Conservation (phyloP, 176 grass and related monocot genomes). For the Oryza brachyantha region DNA sequence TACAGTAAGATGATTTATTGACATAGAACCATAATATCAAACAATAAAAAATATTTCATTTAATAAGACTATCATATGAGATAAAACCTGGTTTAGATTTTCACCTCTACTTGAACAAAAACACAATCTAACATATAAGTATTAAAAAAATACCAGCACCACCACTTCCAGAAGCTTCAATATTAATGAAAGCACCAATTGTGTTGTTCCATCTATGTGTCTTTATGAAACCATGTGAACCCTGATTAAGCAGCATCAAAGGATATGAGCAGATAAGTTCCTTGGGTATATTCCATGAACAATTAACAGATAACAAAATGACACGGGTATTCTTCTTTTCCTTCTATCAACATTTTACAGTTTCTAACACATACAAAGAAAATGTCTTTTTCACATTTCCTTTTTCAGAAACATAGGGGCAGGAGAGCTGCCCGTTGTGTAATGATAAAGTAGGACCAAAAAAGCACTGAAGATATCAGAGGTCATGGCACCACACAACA, state of each 20-base stretch:
- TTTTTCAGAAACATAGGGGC: neutral
- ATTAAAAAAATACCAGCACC: conserved; percentile 67
- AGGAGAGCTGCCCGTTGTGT: neutral
- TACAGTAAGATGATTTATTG: neutral
- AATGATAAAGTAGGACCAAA: neutral
- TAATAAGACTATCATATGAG: conserved; percentile 10
- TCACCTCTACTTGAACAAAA: conserved; percentile 6
- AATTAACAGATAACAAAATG: conserved; percentile 3
- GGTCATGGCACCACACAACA: neutral
- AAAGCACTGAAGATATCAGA: neutral
- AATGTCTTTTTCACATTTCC: neutral
- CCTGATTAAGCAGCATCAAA: conserved; percentile 46
- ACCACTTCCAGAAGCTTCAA: conserved; percentile 94
- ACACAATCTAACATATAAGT: conserved; percentile 16
- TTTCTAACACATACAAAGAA: conserved; percentile 4
- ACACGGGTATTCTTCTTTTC: neutral
- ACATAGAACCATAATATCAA: neutral
- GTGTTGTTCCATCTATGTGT: conserved; percentile 86
- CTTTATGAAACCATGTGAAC: conserved; percentile 94
- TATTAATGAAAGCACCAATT: conserved; percentile 91
- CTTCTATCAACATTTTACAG: neutral
- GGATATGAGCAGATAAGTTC: conserved; percentile 19
- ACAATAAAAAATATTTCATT: conserved; percentile 17
- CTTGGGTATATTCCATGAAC: conserved; percentile 11
- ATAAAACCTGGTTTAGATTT: neutral